phyloP scores from a whole-genome alignment of 2,329 filamentous ascomycete genomes.

The Ceratocystis huliohia region DNA sequence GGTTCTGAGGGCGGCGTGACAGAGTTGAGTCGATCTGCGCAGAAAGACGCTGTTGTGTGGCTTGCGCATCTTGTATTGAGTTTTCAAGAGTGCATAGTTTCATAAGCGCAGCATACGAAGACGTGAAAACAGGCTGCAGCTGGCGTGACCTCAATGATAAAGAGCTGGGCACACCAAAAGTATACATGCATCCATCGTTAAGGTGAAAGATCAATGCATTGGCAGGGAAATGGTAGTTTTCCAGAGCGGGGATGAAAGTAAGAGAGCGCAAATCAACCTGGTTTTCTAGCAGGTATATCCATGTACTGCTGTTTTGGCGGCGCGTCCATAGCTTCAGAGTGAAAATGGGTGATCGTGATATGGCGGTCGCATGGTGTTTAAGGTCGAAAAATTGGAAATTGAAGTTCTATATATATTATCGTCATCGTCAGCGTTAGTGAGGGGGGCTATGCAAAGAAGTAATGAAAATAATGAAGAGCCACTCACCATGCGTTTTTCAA shows the following conservation, averaged over 20 bases:
- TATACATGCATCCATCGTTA: conserved; percentile 69
- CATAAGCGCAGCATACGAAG: conserved; percentile 80
- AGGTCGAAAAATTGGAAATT: conserved; percentile 80
- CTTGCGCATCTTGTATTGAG: conserved; percentile 79
- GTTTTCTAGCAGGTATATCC: conserved; percentile 56
- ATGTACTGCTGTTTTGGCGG: conserved; percentile 39
- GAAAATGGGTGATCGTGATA: conserved; percentile 54
- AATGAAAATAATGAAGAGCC: neutral
- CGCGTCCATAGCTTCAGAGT: conserved; percentile 64
- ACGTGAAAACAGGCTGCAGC: conserved; percentile 45
- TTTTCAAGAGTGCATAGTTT: conserved; percentile 76
- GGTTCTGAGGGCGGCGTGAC: conserved; percentile 31
- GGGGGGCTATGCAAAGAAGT: neutral
- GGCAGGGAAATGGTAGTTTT: conserved; percentile 57
- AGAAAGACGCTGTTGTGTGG: conserved; percentile 60
- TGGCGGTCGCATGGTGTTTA: conserved; percentile 43
- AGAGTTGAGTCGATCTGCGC: conserved; percentile 60
- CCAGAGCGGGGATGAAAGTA: conserved; percentile 65
- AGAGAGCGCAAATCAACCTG: conserved; percentile 57
- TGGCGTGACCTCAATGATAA: conserved; percentile 36
- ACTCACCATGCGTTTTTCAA: conserved; percentile 56
- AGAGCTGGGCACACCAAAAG: conserved; percentile 38
- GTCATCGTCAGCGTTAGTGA: conserved; percentile 4
- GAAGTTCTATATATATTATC: conserved; percentile 48
- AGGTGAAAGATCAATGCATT: conserved; percentile 82